Conservation (phyloP, 257 asterid genomes). For the Scutellaria galericulata region DNA sequence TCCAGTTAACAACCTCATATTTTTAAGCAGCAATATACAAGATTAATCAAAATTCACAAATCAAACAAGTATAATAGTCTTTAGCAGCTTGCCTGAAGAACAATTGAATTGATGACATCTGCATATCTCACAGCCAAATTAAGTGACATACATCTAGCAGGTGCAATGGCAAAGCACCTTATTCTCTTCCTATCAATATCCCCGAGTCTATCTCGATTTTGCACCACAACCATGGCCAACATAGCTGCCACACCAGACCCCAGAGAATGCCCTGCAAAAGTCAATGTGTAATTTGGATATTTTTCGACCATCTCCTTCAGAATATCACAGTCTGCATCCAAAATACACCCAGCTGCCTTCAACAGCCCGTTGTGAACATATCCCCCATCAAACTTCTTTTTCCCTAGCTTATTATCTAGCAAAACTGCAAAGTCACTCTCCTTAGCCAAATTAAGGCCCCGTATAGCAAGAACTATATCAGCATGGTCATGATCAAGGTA, state of each 20-base stretch:
- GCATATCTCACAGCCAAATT: constrained; percentile 87
- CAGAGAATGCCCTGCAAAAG: constrained; percentile 83
- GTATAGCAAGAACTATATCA: constrained; percentile 83
- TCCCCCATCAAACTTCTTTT: constrained; percentile 75
- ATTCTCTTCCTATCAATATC: constrained; percentile 70
- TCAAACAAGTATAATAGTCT: constrained; percentile 10
- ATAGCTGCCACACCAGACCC: constrained; percentile 93
- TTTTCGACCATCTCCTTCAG: constrained; percentile 64
- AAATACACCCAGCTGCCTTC: constrained; percentile 72
- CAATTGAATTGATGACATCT: constrained; percentile 83
- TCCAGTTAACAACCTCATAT: neutral
- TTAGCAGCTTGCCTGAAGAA: constrained; percentile 71
- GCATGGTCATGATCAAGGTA: constrained; percentile 75
- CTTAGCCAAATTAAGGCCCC: constrained; percentile 86
- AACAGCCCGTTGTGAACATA: constrained; percentile 84
- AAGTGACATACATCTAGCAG: constrained; percentile 92
- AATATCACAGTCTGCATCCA: constrained; percentile 62
- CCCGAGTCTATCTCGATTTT: constrained; percentile 65
- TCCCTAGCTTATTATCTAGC: constrained; percentile 77
- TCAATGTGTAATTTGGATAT: constrained; percentile 69
- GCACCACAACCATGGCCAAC: constrained; percentile 66
- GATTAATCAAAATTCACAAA: neutral
- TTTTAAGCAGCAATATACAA: neutral
- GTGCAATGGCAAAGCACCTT: constrained; percentile 86
- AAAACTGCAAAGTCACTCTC: constrained; percentile 80